Percentiles rank a stretch among this genome's conserved stretches.
Conservation (phyloP, 1,139 yeast genomes). For the Blastobotrys persicus region DNA sequence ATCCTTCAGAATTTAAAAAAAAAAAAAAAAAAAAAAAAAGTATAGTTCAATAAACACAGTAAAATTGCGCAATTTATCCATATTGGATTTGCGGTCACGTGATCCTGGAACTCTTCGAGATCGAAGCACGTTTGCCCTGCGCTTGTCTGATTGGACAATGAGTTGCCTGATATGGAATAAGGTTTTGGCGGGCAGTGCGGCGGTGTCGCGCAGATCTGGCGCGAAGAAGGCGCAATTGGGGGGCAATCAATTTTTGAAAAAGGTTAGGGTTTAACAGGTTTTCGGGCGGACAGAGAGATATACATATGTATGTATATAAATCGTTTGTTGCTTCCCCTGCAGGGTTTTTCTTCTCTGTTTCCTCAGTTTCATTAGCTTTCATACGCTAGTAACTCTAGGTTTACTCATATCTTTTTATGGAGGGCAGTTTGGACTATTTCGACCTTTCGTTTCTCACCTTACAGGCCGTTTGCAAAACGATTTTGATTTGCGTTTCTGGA, state of each 20-base stretch:
- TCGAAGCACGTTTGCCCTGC: not conserved
- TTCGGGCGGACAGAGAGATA: not conserved
- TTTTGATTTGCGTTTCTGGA: slow-evolving; percentile 69
- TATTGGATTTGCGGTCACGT: not conserved
- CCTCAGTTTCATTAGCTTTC: too few relatives aligned
- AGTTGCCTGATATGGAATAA: not conserved
- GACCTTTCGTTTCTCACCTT: slow-evolving; percentile 64
- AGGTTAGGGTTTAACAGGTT: not conserved
- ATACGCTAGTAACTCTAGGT: too few relatives aligned
- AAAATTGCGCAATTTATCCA: too few relatives aligned
- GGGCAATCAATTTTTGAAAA: not conserved
- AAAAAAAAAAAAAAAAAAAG: too few relatives aligned
- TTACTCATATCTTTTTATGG: not conserved
- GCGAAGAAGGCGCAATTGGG: not conserved
- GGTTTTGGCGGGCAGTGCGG: not conserved
- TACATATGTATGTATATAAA: not conserved
- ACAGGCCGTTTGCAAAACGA: slow-evolving; percentile 77
- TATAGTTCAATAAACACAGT: too few relatives aligned
- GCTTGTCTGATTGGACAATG: not conserved
- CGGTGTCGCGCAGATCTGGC: not conserved
- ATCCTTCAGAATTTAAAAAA: too few relatives aligned
- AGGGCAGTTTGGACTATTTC: slow-evolving; percentile 44
- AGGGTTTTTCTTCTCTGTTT: not conserved
- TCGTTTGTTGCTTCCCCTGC: not conserved
- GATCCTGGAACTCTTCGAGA: too few relatives aligned